Evolutionary conservation across 306 rosid species (phyloP).

Genomic region (Luffa aegyptiaca): DNA sequence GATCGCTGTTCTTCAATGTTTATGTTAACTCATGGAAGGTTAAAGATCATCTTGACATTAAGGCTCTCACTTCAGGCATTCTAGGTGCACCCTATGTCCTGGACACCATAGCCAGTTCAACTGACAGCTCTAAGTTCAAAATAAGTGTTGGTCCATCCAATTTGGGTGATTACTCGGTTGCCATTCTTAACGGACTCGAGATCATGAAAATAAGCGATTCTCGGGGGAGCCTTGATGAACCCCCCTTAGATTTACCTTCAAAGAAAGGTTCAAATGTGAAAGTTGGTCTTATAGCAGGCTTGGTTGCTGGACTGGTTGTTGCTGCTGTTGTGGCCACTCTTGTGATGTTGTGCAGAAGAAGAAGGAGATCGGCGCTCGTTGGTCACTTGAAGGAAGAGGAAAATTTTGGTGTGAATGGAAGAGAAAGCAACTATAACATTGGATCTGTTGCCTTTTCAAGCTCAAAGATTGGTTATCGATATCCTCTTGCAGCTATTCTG

Average conservation of each 20-base stretch:
- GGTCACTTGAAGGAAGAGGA: slow-evolving; percentile 25
- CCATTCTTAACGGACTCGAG: slow-evolving; percentile 59
- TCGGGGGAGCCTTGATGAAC: slow-evolving; percentile 24
- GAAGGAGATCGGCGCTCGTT: slow-evolving; percentile 23
- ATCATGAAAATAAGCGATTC: slow-evolving; percentile 52
- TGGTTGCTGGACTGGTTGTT: slow-evolving; percentile 24
- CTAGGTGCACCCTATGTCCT: slow-evolving; percentile 36
- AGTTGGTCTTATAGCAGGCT: slow-evolving; percentile 26
- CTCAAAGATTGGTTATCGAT: slow-evolving; percentile 39
- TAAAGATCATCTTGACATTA: slow-evolving; percentile 22
- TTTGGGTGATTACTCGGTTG: slow-evolving; percentile 1
- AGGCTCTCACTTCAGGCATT: slow-evolving; percentile 8
- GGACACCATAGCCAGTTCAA: slow-evolving; percentile 33
- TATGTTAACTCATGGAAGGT: slow-evolving; percentile 40
- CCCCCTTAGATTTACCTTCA: slow-evolving; percentile 9
- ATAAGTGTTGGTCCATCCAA: slow-evolving; percentile 40
- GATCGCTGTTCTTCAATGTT: slow-evolving; percentile 21
- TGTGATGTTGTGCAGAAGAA: slow-evolving; percentile 30
- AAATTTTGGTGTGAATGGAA: slow-evolving; percentile 12
- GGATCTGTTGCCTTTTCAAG: slow-evolving; percentile 21
- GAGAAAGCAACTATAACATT: not conserved
- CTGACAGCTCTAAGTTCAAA: slow-evolving; percentile 21
- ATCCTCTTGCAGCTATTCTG: slow-evolving; percentile 31
- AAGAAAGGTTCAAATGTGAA: slow-evolving; percentile 20
- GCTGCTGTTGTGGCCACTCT: slow-evolving; percentile 18